phyloP scores from a whole-genome alignment of 2,329 filamentous ascomycete genomes.

The Pseudopyrenochaeta lycopersici region DNA sequence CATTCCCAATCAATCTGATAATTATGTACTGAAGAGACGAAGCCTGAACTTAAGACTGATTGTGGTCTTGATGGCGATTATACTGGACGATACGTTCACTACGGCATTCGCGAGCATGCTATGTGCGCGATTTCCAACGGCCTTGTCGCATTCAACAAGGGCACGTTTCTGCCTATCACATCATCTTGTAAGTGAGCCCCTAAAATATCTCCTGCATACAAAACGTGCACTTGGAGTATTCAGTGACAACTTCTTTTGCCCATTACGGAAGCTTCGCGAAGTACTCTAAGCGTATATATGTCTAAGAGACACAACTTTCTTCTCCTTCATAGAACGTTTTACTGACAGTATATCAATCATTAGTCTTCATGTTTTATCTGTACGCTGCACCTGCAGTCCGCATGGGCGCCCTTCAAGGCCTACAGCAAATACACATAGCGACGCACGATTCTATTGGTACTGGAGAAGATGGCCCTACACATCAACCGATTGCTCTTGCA shows the following conservation, averaged over 20 bases:
- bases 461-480: constrained; percentile 68
- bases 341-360: no score
- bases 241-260: no score
- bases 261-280: no score
- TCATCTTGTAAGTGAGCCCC: constrained; percentile 26
- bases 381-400: constrained; percentile 67
- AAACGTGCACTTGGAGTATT: no score
- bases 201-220: no score
- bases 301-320: no score
- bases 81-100: constrained; percentile 61
- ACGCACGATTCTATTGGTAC: constrained; percentile 67
- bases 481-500: constrained; percentile 68
- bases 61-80: constrained; percentile 65
- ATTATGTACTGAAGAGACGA: not conserved
- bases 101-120: constrained; percentile 48
- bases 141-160: constrained; percentile 58
- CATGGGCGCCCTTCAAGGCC: constrained; percentile 66
- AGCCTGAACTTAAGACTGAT: constrained; percentile 34
- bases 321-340: no score
- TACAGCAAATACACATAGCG: constrained; percentile 67
- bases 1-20: not conserved
- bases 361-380: constrained; percentile 71
- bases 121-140: constrained; percentile 59
- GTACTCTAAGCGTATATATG: no score
- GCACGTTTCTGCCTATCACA: constrained; percentile 66